Evolutionary conservation across 2,329 filamentous ascomycete genomes (phyloP).

Genomic region (Beauveria brongniartii): DNA sequence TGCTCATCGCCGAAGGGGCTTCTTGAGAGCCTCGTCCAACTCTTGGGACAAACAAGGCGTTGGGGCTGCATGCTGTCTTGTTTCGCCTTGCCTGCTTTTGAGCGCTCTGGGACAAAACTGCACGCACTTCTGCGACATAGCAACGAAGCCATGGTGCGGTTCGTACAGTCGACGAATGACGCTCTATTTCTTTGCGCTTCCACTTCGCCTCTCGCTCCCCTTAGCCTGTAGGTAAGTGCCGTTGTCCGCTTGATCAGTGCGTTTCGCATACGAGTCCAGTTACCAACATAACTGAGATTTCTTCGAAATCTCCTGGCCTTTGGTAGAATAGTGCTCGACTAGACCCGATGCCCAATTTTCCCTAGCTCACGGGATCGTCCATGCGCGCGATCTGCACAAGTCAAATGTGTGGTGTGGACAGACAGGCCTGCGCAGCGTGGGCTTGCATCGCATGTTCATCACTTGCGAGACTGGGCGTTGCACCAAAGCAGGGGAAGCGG

Average conservation of each 20-base stretch:
- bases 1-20: not conserved
- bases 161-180: too few species aligned
- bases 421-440: not conserved
- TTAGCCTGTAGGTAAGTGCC: too few species aligned
- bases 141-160: not conserved
- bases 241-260: not conserved
- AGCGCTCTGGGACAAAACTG: not conserved
- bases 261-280: not conserved
- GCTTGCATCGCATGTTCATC: not conserved
- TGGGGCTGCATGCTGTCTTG: not conserved
- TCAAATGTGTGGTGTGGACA: not conserved
- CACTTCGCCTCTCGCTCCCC: too few species aligned
- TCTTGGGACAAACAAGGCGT: not conserved
- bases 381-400: constrained; percentile 1
- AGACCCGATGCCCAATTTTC: not conserved
- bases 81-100: not conserved
- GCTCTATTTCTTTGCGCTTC: too few species aligned
- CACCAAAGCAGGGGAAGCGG: too few species aligned
- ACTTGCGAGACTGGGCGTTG: not conserved
- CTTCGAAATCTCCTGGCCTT: too few species aligned
- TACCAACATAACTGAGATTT: too few species aligned
- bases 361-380: not conserved
- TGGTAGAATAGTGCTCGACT: not conserved
- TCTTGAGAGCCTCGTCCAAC: not conserved
- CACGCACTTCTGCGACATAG: not conserved